A percentile compares a stretch with the other conserved stretches of the same genome.
Evolutionary conservation across 2,329 filamentous ascomycete species (phyloP).

Genomic region (Colletotrichum lentis): DNA sequence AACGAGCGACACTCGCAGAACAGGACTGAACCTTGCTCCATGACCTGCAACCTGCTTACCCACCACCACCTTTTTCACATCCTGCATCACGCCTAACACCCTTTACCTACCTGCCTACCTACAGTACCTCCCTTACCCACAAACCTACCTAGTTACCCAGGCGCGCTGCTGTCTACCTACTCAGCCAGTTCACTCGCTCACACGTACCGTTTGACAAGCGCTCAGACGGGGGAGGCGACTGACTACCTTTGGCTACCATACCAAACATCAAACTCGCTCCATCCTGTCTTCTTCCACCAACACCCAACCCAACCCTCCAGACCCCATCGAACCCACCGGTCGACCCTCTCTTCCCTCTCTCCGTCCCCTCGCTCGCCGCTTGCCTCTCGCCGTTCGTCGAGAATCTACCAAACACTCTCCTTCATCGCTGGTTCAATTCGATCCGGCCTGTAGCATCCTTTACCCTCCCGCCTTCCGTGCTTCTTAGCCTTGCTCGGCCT

Average conservation of each 20-base stretch:
- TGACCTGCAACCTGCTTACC: constrained; percentile 17
- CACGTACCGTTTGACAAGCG: constrained; percentile 38
- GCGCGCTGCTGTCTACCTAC: constrained; percentile 16
- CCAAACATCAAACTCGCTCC: constrained; percentile 34
- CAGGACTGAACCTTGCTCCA: constrained; percentile 12
- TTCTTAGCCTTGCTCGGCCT: constrained; percentile 28
- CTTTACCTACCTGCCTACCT: background rate
- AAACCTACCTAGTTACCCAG: no score
- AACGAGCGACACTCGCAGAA: background rate
- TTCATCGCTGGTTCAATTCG: constrained; percentile 28
- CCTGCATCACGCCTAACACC: constrained; percentile 25
- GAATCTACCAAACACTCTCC: background rate
- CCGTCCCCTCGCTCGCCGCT: no score
- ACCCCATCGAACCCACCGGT: constrained; percentile 12
- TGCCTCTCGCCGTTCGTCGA: constrained; percentile 10
- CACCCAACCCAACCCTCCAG: constrained; percentile 30
- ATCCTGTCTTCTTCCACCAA: constrained; percentile 27
- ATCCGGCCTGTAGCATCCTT: constrained; percentile 17
- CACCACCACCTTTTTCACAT: constrained; percentile 22
- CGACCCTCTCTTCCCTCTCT: constrained; percentile 13
- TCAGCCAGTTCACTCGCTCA: constrained; percentile 30
- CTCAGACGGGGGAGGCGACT: constrained; percentile 32
- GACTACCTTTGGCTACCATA: constrained; percentile 33
- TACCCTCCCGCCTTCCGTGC: constrained; percentile 2
- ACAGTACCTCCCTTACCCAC: no score